Percentiles rank a stretch among this genome's conserved stretches.
These are phyloP conservation scores for Pyricularia pennisetigena DNA, from an alignment of 2,329 filamentous ascomycete genomes.

Conservation along the genomic window DNA sequence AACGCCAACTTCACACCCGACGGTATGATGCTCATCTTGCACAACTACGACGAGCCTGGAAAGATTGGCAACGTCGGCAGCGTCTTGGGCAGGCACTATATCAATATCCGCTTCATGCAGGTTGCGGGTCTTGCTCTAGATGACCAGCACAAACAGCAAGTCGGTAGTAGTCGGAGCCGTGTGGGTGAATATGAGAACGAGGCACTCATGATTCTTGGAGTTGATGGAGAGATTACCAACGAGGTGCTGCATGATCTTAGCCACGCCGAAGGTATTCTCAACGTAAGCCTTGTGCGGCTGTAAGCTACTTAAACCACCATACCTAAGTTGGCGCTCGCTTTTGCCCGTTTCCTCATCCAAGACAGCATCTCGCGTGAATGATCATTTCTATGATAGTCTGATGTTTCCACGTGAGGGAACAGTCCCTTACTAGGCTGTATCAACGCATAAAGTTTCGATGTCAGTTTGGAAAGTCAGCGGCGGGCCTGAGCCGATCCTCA, in stretches of 20 bases:
- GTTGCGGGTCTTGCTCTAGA: conserved; percentile 47
- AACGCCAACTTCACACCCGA: conserved; percentile 63
- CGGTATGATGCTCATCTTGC: conserved; percentile 65
- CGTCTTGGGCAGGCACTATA: conserved; percentile 55
- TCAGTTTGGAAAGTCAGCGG: not conserved
- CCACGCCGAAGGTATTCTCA: conserved; percentile 40
- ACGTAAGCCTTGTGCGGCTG: conserved; percentile 38
- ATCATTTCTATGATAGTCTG: not conserved
- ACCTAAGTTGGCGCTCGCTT: not conserved
- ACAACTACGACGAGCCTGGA: conserved; percentile 73
- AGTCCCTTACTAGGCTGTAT: not conserved
- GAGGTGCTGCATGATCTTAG: conserved; percentile 40
- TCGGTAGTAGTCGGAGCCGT: conserved; percentile 3
- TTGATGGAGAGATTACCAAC: conserved; percentile 54
- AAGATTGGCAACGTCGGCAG: conserved; percentile 75
- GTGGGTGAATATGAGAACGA: conserved; percentile 39
- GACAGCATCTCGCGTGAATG: not conserved
- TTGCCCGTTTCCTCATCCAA: not conserved
- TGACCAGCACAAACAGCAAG: conserved; percentile 11
- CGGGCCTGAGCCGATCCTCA: not conserved
- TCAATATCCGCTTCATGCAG: conserved; percentile 77
- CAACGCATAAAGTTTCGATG: not conserved
- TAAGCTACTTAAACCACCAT: not conserved
- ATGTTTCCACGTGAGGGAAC: not conserved
- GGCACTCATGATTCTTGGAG: conserved; percentile 73